Base-by-base conservation (phyloP, 1,139 yeast genomes). In the Taiozyma sp. region DNA sequence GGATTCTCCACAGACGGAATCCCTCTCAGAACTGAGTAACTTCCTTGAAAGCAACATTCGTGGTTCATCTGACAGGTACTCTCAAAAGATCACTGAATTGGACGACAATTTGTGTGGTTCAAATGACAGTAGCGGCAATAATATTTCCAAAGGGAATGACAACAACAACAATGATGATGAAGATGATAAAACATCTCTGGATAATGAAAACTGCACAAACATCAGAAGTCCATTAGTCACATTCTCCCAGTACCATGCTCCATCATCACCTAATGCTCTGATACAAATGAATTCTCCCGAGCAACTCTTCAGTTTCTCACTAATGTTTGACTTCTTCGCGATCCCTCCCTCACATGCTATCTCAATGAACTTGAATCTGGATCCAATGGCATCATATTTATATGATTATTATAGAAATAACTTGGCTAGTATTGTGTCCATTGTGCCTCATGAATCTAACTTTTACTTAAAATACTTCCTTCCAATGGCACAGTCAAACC, bases 401-500 rank as follows among this genome's bases (percentile, higher is more conserved):
- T 87, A 83, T 64, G 81, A 81, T 51, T 87, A 87, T 63, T 88
- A 85, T 65, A 77, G 82, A 45, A 81, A 82, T 53, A 77, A 76
- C 34, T 71, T 87, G 48, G 79, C 87, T 7, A 71, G 72, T 16
- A 73, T 80, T 49, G 79, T 86, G 14, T 81, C 87, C 16, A 80
- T 87, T 48, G 84, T 89, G 1, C 87, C 93, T 55, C 68, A 72
- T 47, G 80, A 76, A 36, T 81, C 84, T 36, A 88, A 87, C 63
- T 81, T 84, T 59, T 88, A 83, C 63, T 79, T 82, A 51, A 81
- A 81, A 43, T 83, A 87, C n/a, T 87, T 87, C 64, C 69, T 88
- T 42, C 93, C 95, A 1, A 79, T 88, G 76, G 93, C 96, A 0
- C 83, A 83, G 51, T 71, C 74, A 50, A 87, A 86, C 60, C 72